phyloP scores from a whole-genome alignment of 2,329 filamentous ascomycete genomes.

The Anisogramma anomala region DNA sequence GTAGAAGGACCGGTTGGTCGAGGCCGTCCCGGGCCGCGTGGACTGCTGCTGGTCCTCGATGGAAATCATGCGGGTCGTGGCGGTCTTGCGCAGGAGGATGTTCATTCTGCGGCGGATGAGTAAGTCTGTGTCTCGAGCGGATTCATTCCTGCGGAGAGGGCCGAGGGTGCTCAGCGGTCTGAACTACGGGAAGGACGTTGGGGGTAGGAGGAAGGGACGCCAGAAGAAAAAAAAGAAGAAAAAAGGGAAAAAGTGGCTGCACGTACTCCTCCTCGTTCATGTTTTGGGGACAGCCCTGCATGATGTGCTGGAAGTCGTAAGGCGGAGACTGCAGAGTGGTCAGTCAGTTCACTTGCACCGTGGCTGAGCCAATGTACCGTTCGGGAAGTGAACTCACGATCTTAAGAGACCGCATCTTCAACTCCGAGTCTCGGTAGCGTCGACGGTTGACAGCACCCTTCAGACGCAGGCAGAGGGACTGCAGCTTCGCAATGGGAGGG shows the following conservation, averaged over 20 bases:
- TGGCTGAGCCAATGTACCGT: not conserved
- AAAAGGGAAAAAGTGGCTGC: not conserved
- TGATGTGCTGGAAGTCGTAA: constrained; percentile 46
- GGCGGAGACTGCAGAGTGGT: constrained; percentile 38
- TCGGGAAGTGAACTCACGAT: constrained; percentile 30
- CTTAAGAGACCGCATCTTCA: constrained; percentile 28
- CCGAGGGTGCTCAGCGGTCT: not conserved
- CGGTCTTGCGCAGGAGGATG: constrained; percentile 41
- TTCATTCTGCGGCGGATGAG: constrained; percentile 27
- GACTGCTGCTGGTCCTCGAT: constrained; percentile 25
- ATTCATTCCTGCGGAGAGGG: not conserved
- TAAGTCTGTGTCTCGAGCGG: constrained; percentile 4
- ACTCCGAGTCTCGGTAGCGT: constrained; percentile 27
- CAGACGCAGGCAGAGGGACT: constrained; percentile 6
- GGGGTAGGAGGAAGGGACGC: too few relatives aligned
- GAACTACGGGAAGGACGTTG: not conserved
- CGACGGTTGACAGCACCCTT: constrained; percentile 16
- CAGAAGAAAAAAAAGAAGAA: too few relatives aligned
- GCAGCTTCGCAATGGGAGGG: constrained; percentile 1
- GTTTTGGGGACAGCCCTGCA: constrained; percentile 37
- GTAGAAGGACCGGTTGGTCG: too few relatives aligned
- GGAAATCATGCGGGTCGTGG: constrained; percentile 36
- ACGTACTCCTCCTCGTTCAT: constrained; percentile 49
- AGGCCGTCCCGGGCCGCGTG: too few relatives aligned
- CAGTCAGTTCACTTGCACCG: constrained; percentile 13